phyloP scores from a whole-genome alignment of 108 stramenopile species.

The Ochromonas danica region DNA sequence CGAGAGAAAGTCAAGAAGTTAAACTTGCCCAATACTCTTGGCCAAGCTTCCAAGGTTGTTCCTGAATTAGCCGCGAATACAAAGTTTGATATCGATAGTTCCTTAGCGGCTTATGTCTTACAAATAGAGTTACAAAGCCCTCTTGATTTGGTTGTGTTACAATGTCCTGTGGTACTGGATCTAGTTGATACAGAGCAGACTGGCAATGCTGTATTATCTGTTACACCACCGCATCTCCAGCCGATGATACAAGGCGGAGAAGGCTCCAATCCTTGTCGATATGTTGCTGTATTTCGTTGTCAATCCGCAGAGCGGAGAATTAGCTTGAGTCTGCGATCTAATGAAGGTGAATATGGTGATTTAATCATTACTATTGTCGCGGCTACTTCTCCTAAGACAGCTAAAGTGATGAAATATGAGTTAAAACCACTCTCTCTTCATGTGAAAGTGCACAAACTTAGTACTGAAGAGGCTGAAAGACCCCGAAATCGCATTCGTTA shows the following conservation, averaged over 20 bases:
- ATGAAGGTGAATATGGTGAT: constrained; percentile 44
- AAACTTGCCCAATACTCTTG: not conserved
- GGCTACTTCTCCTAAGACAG: constrained; percentile 32
- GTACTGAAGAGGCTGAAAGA: constrained; percentile 1
- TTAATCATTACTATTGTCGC: constrained; percentile 49
- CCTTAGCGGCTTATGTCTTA: constrained; percentile 42
- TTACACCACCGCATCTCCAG: not conserved
- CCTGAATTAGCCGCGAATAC: constrained; percentile 40
- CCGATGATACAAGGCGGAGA: not conserved
- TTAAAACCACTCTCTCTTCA: constrained; percentile 57
- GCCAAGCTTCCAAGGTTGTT: constrained; percentile 42
- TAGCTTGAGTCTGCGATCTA: constrained; percentile 8
- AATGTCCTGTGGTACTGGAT: constrained; percentile 32
- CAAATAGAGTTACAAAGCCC: constrained; percentile 47
- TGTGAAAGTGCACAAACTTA: constrained; percentile 40
- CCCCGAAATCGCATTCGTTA: constrained; percentile 42
- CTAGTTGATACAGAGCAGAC: constrained; percentile 39
- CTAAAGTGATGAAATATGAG: constrained; percentile 46
- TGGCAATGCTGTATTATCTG: constrained; percentile 34
- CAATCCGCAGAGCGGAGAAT: constrained; percentile 45
- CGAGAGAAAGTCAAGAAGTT: not conserved
- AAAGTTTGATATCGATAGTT: constrained; percentile 40
- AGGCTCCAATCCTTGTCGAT: constrained; percentile 22
- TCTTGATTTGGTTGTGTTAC: constrained; percentile 46
- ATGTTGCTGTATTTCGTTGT: constrained; percentile 39